phyloP scores from a whole-genome alignment of 306 rosid species.

The Lablab purpureus region DNA sequence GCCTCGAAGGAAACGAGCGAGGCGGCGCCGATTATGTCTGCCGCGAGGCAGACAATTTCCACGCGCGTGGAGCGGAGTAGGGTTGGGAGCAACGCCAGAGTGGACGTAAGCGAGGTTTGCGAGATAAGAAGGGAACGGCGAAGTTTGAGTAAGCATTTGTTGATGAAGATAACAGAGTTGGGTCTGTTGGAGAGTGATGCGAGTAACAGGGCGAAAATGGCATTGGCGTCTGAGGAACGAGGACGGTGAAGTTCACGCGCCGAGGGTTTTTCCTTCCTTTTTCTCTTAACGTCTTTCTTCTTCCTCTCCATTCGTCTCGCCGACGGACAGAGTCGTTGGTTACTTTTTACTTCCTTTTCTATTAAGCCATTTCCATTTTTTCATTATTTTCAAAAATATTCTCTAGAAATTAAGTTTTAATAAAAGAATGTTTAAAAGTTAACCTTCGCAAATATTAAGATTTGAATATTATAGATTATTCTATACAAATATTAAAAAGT shows the following conservation, averaged over 20 bases:
- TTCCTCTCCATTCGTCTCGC: constrained; percentile 30
- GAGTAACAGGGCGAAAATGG: constrained; percentile 57
- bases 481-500: too few relatives aligned
- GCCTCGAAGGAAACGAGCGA: constrained; percentile 65
- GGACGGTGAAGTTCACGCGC: constrained; percentile 15
- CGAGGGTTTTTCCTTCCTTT: constrained; percentile 38
- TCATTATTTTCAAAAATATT: too few relatives aligned
- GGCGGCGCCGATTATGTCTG: constrained; percentile 61
- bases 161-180: constrained; percentile 52
- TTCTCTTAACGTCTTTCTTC: constrained; percentile 48
- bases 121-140: constrained; percentile 52
- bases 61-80: constrained; percentile 55
- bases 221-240: constrained; percentile 38
- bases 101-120: constrained; percentile 39
- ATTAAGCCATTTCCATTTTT: too few relatives aligned
- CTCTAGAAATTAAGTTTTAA: too few relatives aligned
- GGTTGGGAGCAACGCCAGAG: constrained; percentile 70
- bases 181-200: constrained; percentile 59
- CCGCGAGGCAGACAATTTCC: constrained; percentile 46
- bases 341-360: background rate
- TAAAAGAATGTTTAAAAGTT: too few relatives aligned
- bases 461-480: too few relatives aligned
- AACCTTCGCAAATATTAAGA: too few relatives aligned
- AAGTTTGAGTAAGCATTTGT: constrained; percentile 60
- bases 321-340: too few relatives aligned